These are phyloP conservation scores for Penicillium coffeae DNA, from an alignment of 495 filamentous ascomycete species.

Conservation along the genomic window DNA sequence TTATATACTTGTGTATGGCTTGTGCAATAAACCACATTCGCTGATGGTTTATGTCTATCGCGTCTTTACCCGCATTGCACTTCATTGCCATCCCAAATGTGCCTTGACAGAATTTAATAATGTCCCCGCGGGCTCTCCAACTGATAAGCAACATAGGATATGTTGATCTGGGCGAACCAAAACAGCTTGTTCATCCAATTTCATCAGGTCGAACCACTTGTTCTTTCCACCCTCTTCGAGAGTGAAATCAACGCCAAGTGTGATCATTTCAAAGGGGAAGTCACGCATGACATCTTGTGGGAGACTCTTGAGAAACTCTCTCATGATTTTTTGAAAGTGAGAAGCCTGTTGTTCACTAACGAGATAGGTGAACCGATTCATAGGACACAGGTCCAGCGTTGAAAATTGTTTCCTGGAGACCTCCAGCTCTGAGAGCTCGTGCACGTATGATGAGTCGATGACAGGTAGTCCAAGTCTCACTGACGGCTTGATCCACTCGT, in stretches of 20 bases:
- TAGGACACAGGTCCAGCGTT: constrained; percentile 28
- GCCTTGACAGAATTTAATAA: too few relatives aligned
- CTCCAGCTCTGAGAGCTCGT: constrained; percentile 15
- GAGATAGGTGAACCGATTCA: constrained; percentile 27
- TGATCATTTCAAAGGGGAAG: neutral
- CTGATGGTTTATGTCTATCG: too few relatives aligned
- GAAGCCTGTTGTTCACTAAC: constrained; percentile 9
- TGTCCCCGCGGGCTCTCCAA: too few relatives aligned
- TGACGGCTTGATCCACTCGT: constrained; percentile 24
- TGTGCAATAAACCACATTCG: too few relatives aligned
- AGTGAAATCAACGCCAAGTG: constrained; percentile 1
- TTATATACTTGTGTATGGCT: too few relatives aligned
- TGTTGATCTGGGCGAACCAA: constrained; percentile 36
- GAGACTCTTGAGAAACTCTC: neutral
- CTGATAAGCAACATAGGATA: constrained; percentile 26
- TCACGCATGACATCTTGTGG: neutral
- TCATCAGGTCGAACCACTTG: constrained; percentile 17
- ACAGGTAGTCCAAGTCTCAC: constrained; percentile 8
- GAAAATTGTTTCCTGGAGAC: constrained; percentile 23
- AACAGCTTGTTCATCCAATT: constrained; percentile 16
- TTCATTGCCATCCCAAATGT: too few relatives aligned
- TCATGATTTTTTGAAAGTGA: constrained; percentile 10
- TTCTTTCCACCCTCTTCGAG: constrained; percentile 12
- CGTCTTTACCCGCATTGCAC: too few relatives aligned
- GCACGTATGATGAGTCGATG: constrained; percentile 28